A percentile compares a stretch with the other conserved stretches of the same genome.
These are phyloP conservation scores for Globisporangium alternatum DNA, from an alignment of 352 stramenopile genomes.

Conservation along the genomic window DNA sequence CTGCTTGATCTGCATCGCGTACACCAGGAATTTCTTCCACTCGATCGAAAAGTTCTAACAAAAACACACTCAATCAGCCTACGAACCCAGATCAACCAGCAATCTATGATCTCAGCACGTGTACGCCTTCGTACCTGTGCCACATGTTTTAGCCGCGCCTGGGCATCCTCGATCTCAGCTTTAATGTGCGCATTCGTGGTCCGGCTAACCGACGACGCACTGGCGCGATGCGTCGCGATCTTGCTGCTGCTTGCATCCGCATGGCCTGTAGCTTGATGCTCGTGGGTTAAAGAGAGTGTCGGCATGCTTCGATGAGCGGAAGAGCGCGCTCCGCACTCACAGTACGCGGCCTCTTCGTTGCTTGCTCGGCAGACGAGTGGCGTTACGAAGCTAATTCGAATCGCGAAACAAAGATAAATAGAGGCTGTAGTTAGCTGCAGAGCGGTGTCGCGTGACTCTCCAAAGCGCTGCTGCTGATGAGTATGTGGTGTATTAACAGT, in stretches of 20 bases:
- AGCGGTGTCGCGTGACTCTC: too few species aligned
- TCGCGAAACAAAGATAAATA: too few species aligned
- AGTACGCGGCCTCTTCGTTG: too few species aligned
- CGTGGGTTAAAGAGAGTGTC: not conserved
- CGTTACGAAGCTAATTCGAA: too few species aligned
- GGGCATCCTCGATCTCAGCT: conserved; percentile 32
- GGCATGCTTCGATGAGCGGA: not conserved
- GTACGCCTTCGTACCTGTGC: conserved; percentile 29
- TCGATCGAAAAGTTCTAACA: conserved; percentile 53
- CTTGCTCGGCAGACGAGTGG: too few species aligned
- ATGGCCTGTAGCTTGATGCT: not conserved
- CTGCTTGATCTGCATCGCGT: conserved; percentile 48
- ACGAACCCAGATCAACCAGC: too few species aligned
- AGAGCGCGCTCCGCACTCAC: too few species aligned
- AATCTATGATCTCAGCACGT: too few species aligned
- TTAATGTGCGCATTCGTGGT: conserved; percentile 16
- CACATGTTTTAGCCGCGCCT: conserved; percentile 28
- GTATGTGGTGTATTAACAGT: too few species aligned
- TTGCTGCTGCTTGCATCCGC: not conserved
- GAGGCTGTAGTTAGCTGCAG: too few species aligned
- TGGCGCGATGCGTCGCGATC: not conserved
- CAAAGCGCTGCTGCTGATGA: too few species aligned
- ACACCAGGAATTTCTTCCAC: conserved; percentile 56
- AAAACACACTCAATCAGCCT: not conserved
- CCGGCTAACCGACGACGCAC: not conserved